phyloP scores from a whole-genome alignment of 164 flowering plant species.

The Berberis vulgaris region DNA sequence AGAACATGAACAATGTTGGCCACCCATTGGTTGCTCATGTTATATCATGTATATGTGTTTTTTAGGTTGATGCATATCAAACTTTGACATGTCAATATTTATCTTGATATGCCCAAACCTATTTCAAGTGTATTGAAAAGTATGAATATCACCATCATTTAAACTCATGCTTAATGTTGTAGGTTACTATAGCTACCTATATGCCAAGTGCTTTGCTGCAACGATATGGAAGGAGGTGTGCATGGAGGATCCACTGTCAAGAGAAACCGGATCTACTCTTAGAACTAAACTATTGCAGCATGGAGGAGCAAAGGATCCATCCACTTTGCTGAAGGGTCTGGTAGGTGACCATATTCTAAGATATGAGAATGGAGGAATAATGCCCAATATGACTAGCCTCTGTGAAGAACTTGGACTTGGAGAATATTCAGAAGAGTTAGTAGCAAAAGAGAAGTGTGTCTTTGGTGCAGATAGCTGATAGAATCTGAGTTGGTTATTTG shows the following conservation, averaged over 20 bases:
- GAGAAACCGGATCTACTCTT: constrained; percentile 58
- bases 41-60: no score
- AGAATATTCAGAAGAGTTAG: not conserved
- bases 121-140: not conserved
- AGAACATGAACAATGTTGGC: not conserved
- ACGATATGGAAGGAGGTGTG: constrained; percentile 80
- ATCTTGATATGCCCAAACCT: not conserved
- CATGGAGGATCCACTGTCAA: constrained; percentile 76
- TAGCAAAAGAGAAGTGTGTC: not conserved
- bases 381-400: constrained; percentile 59
- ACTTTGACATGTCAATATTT: no score
- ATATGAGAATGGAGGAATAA: constrained; percentile 40
- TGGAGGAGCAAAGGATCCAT: constrained; percentile 91
- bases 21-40: not conserved
- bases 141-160: not conserved
- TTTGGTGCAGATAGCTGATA: not conserved
- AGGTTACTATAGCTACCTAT: constrained; percentile 95
- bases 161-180: constrained; percentile 10
- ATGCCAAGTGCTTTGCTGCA: constrained; percentile 87
- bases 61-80: no score
- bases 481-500: not conserved
- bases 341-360: constrained; percentile 49
- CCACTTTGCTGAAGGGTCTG: constrained; percentile 52
- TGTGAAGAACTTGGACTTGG: constrained; percentile 48
- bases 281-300: constrained; percentile 66